Evolutionary conservation across 2,329 filamentous ascomycete species (phyloP).

Genomic region (Uncinocarpus reesii): DNA sequence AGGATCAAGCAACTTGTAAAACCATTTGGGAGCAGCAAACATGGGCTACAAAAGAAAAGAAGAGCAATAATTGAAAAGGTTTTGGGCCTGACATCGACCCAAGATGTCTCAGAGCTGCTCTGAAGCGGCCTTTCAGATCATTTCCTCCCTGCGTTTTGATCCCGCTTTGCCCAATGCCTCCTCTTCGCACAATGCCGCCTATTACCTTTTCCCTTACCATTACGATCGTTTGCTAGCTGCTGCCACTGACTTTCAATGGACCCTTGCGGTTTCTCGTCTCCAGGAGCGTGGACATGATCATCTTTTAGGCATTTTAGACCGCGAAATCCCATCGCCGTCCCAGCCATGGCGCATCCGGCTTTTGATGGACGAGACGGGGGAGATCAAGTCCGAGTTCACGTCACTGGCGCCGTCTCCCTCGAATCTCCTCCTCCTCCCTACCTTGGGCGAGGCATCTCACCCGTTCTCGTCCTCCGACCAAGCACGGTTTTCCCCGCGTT

Average conservation of each 20-base stretch:
- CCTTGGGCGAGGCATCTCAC: conserved; percentile 10
- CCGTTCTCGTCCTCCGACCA: conserved; percentile 17
- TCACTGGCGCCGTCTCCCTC: conserved; percentile 23
- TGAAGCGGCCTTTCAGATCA: conserved; percentile 46
- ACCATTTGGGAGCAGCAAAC: background rate
- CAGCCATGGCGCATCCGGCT: conserved; percentile 33
- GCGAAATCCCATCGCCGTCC: conserved; percentile 25
- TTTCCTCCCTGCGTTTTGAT: conserved; percentile 65
- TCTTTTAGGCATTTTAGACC: conserved; percentile 26
- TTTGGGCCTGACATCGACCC: too few relatives aligned
- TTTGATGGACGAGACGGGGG: conserved; percentile 25
- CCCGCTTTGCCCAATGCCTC: conserved; percentile 39
- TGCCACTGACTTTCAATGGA: conserved; percentile 42
- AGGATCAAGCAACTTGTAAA: too few relatives aligned
- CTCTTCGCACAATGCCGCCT: conserved; percentile 41
- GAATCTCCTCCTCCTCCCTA: conserved; percentile 12
- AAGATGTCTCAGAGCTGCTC: background rate
- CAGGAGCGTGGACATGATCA: conserved; percentile 20
- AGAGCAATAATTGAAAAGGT: background rate
- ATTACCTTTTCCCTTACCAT: conserved; percentile 73
- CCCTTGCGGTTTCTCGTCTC: conserved; percentile 24
- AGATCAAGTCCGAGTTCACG: conserved; percentile 26
- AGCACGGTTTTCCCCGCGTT: conserved; percentile 23
- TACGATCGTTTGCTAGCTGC: conserved; percentile 62
- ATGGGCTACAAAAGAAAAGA: too few relatives aligned